Base-by-base conservation (phyloP, 495 filamentous ascomycete genomes). In the Pyrenula aspistea region DNA sequence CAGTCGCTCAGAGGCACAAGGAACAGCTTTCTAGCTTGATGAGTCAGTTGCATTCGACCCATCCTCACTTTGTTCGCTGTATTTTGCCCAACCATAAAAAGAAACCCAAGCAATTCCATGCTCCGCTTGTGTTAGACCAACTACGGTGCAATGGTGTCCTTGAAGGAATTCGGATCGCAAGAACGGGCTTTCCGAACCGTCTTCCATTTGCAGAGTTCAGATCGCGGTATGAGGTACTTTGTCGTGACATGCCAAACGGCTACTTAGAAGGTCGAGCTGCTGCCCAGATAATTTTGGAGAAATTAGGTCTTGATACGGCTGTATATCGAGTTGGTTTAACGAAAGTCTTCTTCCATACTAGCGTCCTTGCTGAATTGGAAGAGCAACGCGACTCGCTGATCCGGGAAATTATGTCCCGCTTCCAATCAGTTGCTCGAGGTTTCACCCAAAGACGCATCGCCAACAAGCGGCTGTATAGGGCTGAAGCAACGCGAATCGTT, bases 41-140 rank as follows among this genome's bases (percentile, higher is more conserved):
- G 94, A 78, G 77, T n/a, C 90, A 96, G 64, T 81, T 99, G 15
- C 84, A 97, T 64, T 91, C 86, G 0, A 99, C 94, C 2, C 94
- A 99, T 67, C 94, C 94, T 49, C 94, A 99, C 70, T 99, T 99
- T 65, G 94, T 97, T 1, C 85, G 94, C 22, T 99, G 94, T 64
- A 99, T 99, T 58, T 82, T 99, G 53, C 94, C 94, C 12, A 99
- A 99, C 64, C 93, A 99, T 75, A 95, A 92, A 71, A 99, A 99
- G 68, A 79, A 85, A n/a, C 89, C 94, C 1, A 97, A 96, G 71
- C 86, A 89, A 68, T 83, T 96, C 63, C 86, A 87, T 62, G 87
- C 88, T 0, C 83, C 88, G 1, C 77, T 97, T 3, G 94, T 99
- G 1, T 73, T 99, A 19, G 94, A 99, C 64, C 94, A 99, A 67